phyloP scores from a whole-genome alignment of 805 yeast genomes.

The Cyberlindnera americana region DNA sequence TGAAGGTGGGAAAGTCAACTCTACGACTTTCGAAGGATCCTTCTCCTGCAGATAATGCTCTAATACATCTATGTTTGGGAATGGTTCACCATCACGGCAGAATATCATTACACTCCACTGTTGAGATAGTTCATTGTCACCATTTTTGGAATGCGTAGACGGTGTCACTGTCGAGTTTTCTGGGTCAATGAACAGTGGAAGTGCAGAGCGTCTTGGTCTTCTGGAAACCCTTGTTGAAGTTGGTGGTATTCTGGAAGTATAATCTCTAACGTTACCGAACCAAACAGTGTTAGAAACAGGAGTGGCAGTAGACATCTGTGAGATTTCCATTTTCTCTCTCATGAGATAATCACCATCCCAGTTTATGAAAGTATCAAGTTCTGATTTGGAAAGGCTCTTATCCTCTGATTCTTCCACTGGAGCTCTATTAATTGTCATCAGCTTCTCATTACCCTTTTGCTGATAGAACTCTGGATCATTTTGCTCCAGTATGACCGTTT shows the following conservation, averaged over 20 bases:
- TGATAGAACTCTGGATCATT: conserved; percentile 15
- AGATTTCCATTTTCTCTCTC: conserved; percentile 79
- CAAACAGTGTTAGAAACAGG: conserved; percentile 54
- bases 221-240: not conserved
- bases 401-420: conserved; percentile 15
- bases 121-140: conserved; percentile 48
- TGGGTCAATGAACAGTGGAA: conserved; percentile 48
- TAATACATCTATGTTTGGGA: conserved; percentile 45
- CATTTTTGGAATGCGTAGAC: conserved; percentile 26
- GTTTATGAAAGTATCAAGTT: conserved; percentile 42
- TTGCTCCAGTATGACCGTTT: conserved; percentile 22
- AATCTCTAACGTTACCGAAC: conserved; percentile 83
- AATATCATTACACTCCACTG: conserved; percentile 53
- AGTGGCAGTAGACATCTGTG: conserved; percentile 80
- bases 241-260: conserved; percentile 32
- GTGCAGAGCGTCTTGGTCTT: conserved; percentile 4
- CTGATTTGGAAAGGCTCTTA: conserved; percentile 33
- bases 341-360: conserved; percentile 69
- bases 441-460: conserved; percentile 6
- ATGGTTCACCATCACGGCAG: conserved; percentile 56
- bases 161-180: conserved; percentile 46
- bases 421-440: conserved; percentile 28
- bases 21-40: conserved; percentile 18
- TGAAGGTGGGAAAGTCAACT: conserved; percentile 74
- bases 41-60: conserved; percentile 21